Conservation (phyloP, 2,329 filamentous ascomycete species). For the Fusarium brevicatenulatum region DNA sequence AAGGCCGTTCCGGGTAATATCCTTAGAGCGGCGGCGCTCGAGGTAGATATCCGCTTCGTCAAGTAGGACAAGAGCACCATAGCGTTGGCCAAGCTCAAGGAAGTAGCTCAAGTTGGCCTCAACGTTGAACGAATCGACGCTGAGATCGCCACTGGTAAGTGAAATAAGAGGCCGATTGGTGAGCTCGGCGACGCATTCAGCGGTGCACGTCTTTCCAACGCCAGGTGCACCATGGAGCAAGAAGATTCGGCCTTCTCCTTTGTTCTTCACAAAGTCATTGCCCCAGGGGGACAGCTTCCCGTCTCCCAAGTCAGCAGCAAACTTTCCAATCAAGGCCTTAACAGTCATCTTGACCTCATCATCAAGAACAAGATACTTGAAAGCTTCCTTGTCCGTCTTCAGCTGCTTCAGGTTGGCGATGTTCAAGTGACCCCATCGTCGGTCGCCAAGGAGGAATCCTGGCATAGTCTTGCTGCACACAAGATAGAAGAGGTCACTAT, state of each 20-base stretch:
- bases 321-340: slow-evolving; percentile 59
- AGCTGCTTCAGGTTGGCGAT: slow-evolving; percentile 54
- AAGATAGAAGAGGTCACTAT: slow-evolving; percentile 56
- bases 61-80: slow-evolving; percentile 63
- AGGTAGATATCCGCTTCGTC: slow-evolving; percentile 72
- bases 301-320: slow-evolving; percentile 50
- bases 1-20: slow-evolving; percentile 59
- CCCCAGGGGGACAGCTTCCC: slow-evolving; percentile 57
- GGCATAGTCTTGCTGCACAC: slow-evolving; percentile 57
- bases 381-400: slow-evolving; percentile 58
- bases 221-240: slow-evolving; percentile 63
- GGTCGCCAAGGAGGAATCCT: slow-evolving; percentile 57
- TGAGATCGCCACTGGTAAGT: slow-evolving; percentile 61
- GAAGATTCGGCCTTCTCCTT: slow-evolving; percentile 62
- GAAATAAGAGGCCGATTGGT: slow-evolving; percentile 61
- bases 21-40: slow-evolving; percentile 57
- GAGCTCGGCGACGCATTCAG: slow-evolving; percentile 64
- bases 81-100: slow-evolving; percentile 60
- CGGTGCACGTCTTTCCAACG: slow-evolving; percentile 68
- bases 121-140: slow-evolving; percentile 51
- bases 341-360: slow-evolving; percentile 60
- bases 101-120: slow-evolving; percentile 59
- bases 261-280: slow-evolving; percentile 60
- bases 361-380: slow-evolving; percentile 61
- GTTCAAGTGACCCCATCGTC: slow-evolving; percentile 57